Percentiles rank a stretch among this genome's conserved stretches.
phyloP scores from a whole-genome alignment of 2,329 filamentous ascomycete species.

The Ophiostoma tasmaniense region DNA sequence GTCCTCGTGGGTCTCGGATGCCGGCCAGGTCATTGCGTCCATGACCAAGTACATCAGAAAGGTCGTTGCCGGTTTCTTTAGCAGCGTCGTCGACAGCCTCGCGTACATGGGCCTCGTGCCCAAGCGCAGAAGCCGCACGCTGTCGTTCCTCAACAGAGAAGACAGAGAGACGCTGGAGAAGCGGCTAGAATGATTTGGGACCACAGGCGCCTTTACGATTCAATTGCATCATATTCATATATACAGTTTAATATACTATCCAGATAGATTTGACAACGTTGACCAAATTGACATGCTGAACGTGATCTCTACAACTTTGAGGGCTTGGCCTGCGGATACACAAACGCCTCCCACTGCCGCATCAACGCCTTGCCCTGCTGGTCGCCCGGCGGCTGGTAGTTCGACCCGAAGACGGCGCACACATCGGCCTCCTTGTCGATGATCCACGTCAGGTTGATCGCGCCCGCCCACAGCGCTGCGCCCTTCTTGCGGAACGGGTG shows the following conservation, averaged over 20 bases:
- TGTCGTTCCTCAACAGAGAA: neutral
- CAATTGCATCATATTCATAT: neutral
- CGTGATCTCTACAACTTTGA: conserved; percentile 13
- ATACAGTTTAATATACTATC: neutral
- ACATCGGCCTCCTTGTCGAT: conserved; percentile 32
- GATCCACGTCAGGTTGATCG: conserved; percentile 39
- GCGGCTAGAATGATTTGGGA: neutral
- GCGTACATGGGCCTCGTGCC: neutral
- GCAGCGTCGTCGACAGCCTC: neutral
- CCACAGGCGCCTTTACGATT: neutral
- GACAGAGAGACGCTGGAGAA: neutral
- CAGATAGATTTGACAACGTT: neutral
- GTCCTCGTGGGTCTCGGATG: neutral
- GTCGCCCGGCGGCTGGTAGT: conserved; percentile 36
- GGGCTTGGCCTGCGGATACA: conserved; percentile 28
- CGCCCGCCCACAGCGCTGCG: conserved; percentile 37
- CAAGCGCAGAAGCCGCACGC: neutral
- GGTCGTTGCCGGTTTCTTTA: neutral
- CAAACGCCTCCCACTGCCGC: conserved; percentile 31
- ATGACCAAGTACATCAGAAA: neutral
- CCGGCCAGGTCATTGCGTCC: neutral
- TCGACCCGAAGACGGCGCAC: conserved; percentile 34
- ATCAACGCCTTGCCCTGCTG: conserved; percentile 28
- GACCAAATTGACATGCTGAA: too few species aligned
- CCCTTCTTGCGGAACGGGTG: conserved; percentile 31